These are phyloP conservation scores for Pyricularia grisea DNA, from an alignment of 2,329 filamentous ascomycete genomes.

Conservation along the genomic window DNA sequence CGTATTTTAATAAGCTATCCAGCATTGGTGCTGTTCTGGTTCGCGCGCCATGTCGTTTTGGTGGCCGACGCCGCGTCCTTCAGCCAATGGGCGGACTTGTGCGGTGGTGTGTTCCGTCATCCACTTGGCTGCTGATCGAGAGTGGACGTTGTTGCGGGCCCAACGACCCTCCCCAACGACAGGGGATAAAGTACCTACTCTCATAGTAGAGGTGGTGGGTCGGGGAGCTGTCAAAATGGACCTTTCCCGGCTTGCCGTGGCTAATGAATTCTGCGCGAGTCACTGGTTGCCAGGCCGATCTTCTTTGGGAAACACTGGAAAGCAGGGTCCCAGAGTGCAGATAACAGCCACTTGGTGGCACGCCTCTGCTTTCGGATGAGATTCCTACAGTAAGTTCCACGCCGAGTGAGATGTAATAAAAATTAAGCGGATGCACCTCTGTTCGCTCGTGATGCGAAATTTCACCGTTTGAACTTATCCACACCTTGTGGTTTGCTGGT, in stretches of 20 bases:
- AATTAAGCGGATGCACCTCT: neutral
- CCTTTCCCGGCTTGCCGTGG: neutral
- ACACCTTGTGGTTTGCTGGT: neutral
- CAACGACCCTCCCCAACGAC: neutral
- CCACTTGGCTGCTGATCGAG: constrained; percentile 1
- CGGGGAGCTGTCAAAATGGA: neutral
- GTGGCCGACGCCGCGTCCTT: neutral
- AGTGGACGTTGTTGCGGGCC: neutral
- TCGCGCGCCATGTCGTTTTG: neutral
- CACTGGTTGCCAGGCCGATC: neutral
- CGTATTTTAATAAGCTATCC: constrained; percentile 4
- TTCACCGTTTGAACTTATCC: neutral
- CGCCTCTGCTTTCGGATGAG: neutral
- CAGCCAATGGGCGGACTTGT: neutral
- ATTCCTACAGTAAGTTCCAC: neutral
- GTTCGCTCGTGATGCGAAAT: neutral
- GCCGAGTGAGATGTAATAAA: neutral
- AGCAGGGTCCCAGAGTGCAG: neutral
- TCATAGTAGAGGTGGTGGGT: neutral
- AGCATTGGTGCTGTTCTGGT: neutral
- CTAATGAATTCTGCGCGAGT: neutral
- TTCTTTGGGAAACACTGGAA: neutral
- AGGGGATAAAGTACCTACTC: neutral
- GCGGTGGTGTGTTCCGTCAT: neutral
- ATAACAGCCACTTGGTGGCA: neutral